Conservation (phyloP, 192 early-diverging fungal genomes). For the Coemansia sp. region DNA sequence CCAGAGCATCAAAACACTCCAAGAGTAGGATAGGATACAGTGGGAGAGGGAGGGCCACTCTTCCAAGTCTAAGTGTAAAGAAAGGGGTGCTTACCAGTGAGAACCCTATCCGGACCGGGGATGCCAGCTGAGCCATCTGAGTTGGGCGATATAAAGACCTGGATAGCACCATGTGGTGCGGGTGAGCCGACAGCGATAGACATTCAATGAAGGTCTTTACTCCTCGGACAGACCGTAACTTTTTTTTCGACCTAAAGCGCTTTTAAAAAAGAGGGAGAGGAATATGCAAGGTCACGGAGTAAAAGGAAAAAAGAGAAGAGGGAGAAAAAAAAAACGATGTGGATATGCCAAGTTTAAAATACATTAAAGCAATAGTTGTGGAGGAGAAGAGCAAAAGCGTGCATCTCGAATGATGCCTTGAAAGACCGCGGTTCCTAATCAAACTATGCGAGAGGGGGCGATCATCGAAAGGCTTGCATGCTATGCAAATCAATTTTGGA, state of each 20-base stretch:
- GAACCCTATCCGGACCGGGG: conserved; percentile 18
- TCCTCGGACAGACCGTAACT: not conserved
- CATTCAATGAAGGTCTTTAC: conserved; percentile 2
- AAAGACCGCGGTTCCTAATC: conserved; percentile 5
- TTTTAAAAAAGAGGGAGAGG: conserved; percentile 9
- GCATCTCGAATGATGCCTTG: not conserved
- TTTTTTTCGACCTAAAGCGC: conserved; percentile 1
- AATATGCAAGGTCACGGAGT: not conserved
- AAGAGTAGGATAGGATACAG: not conserved
- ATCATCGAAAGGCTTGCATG: not conserved
- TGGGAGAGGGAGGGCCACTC: not conserved
- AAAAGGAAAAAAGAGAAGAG: not conserved
- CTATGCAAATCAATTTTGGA: not conserved
- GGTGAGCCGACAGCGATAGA: not conserved
- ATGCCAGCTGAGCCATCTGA: not conserved
- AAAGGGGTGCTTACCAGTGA: conserved; percentile 16
- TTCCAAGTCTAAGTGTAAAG: not conserved
- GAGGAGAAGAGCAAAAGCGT: not conserved
- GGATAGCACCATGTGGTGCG: conserved; percentile 7
- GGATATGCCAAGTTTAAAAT: conserved; percentile 1
- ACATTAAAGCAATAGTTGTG: conserved; percentile 6
- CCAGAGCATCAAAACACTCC: conserved; percentile 5
- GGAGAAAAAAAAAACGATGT: conserved; percentile 4
- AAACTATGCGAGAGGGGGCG: not conserved
- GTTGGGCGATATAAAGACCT: conserved; percentile 9